phyloP scores from a whole-genome alignment of 306 rosid genomes.

The Fagus crenata region DNA sequence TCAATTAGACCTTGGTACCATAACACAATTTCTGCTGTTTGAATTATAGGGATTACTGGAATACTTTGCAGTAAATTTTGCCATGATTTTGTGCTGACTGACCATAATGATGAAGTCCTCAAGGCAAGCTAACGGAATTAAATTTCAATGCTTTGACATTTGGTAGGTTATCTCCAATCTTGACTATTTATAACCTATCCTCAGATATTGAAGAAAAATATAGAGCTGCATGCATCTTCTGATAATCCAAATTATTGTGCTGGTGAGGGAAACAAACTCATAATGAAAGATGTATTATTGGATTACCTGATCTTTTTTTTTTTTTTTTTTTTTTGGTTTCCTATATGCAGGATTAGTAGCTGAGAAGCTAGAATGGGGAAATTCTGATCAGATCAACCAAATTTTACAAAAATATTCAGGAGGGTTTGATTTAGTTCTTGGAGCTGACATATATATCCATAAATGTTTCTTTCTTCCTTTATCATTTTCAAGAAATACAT shows the following conservation, averaged over 20 bases:
- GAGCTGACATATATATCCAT: constrained; percentile 96
- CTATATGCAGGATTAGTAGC: constrained; percentile 59
- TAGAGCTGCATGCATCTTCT: constrained; percentile 71
- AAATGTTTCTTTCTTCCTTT: constrained; percentile 14
- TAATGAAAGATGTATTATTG: constrained; percentile 12
- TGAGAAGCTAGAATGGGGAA: constrained; percentile 93
- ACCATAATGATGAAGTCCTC: constrained; percentile 90
- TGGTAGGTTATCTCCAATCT: constrained; percentile 23
- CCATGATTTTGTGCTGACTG: constrained; percentile 69
- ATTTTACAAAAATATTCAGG: constrained; percentile 59
- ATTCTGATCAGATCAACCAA: constrained; percentile 55
- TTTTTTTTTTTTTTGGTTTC: background rate
- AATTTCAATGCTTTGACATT: constrained; percentile 21
- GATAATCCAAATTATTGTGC: constrained; percentile 40
- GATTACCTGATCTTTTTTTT: constrained; percentile 1
- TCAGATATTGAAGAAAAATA: constrained; percentile 83
- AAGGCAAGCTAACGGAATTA: constrained; percentile 58
- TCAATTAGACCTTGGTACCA: constrained; percentile 13
- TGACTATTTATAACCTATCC: constrained; percentile 34
- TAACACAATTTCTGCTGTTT: constrained; percentile 20
- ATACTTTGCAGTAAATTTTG: constrained; percentile 86
- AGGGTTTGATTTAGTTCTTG: constrained; percentile 81
- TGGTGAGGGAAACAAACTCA: constrained; percentile 52
- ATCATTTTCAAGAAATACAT: constrained; percentile 14
- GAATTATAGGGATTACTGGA: constrained; percentile 72